Percentiles rank a stretch among this genome's conserved stretches.
phyloP scores from a whole-genome alignment of 1,284 basidiomycete genomes.

The Ceratobasidium sp. region DNA sequence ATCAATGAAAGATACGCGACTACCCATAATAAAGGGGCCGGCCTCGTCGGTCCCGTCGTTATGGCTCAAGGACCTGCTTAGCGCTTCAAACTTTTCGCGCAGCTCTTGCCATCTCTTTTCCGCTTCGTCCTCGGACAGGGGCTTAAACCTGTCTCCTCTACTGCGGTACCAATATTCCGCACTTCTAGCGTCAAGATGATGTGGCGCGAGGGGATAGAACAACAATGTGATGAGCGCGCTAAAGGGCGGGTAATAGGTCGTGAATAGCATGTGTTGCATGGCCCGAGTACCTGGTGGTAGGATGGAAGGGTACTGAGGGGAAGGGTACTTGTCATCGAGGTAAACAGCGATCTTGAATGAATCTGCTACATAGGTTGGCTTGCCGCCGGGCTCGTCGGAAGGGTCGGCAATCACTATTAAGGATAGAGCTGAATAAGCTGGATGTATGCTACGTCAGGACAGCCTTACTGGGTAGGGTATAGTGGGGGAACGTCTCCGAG shows the following conservation, averaged over 20 bases:
- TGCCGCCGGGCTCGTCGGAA: slow-evolving; percentile 23
- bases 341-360: slow-evolving; percentile 39
- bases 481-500: neutral
- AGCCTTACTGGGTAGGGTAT: slow-evolving; percentile 12
- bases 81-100: neutral
- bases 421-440: no score
- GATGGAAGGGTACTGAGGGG: slow-evolving; percentile 3
- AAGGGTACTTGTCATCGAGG: slow-evolving; percentile 35
- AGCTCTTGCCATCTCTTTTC: slow-evolving; percentile 3
- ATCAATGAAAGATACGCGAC: slow-evolving; percentile 1
- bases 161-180: slow-evolving; percentile 25
- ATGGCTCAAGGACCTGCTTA: neutral
- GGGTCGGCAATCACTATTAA: slow-evolving; percentile 31
- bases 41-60: neutral
- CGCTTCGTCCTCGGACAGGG: neutral
- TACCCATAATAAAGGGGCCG: slow-evolving; percentile 19
- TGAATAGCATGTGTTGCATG: slow-evolving; percentile 27
- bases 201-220: neutral
- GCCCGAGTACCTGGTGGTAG: slow-evolving; percentile 35
- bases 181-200: slow-evolving; percentile 39
- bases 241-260: neutral
- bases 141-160: neutral
- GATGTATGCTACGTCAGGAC: no score
- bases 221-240: neutral
- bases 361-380: slow-evolving; percentile 34